phyloP scores from a whole-genome alignment of 345 rosid species.

The Mercurialis annua region DNA sequence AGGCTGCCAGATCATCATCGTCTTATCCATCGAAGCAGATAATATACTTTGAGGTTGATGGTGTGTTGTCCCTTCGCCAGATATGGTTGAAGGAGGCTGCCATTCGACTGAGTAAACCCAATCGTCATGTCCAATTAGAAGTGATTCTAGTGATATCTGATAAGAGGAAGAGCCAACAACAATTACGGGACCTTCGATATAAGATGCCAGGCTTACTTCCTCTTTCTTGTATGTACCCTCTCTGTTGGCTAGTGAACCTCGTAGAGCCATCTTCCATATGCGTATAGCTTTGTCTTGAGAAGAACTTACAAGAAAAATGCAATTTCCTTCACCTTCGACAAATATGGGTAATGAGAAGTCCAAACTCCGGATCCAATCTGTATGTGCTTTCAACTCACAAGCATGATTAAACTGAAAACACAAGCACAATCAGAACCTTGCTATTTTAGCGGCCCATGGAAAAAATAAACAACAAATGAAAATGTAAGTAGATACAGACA shows the following conservation, averaged over 20 bases:
- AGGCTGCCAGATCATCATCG: slow-evolving; percentile 99
- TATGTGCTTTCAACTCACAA: slow-evolving; percentile 92
- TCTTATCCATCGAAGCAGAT: slow-evolving; percentile 97
- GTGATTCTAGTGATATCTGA: slow-evolving; percentile 91
- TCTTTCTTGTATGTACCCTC: slow-evolving; percentile 40
- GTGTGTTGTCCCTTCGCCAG: slow-evolving; percentile 28
- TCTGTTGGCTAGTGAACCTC: slow-evolving; percentile 30
- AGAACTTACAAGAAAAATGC: slow-evolving; percentile 82
- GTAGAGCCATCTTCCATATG: slow-evolving; percentile 69
- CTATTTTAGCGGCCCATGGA: slow-evolving; percentile 2
- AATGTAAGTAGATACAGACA: neutral
- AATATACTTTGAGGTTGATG: slow-evolving; percentile 72
- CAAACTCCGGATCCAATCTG: slow-evolving; percentile 91
- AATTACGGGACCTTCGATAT: slow-evolving; percentile 83
- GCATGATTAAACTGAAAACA: slow-evolving; percentile 59
- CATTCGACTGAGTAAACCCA: slow-evolving; percentile 98
- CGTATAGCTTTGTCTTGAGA: slow-evolving; percentile 93
- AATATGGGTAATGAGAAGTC: slow-evolving; percentile 80
- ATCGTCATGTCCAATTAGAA: slow-evolving; percentile 93
- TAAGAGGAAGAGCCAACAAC: slow-evolving; percentile 61
- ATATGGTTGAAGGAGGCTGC: slow-evolving; percentile 58
- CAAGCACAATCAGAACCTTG: slow-evolving; percentile 12
- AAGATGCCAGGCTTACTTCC: slow-evolving; percentile 69
- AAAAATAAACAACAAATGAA: neutral
- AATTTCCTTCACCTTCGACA: slow-evolving; percentile 32